phyloP scores from a whole-genome alignment of 2,329 filamentous ascomycete species.

The Pseudogymnoascus sp. region DNA sequence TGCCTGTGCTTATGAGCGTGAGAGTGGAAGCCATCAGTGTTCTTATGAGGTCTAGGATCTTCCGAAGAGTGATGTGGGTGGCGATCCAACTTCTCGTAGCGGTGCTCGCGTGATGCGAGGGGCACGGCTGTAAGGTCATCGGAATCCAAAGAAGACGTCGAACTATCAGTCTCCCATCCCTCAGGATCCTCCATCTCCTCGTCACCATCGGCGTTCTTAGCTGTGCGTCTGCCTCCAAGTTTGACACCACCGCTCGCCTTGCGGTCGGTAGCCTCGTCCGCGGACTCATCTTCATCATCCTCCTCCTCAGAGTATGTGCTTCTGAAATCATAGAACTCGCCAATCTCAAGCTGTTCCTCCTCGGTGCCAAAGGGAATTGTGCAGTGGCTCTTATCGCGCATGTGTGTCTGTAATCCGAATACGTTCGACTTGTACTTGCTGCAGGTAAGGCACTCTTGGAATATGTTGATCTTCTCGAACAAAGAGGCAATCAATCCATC shows the following conservation, averaged over 20 bases:
- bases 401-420: constrained; percentile 85
- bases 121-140: constrained; percentile 76
- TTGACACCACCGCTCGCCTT: constrained; percentile 57
- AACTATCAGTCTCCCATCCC: constrained; percentile 93
- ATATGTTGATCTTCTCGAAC: constrained; percentile 70
- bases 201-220: constrained; percentile 48
- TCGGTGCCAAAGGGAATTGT: constrained; percentile 90
- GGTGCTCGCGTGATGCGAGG: constrained; percentile 63
- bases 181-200: constrained; percentile 57
- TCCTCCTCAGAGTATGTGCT: constrained; percentile 86
- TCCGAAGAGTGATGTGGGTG: constrained; percentile 70
- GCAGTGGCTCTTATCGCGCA: constrained; percentile 95
- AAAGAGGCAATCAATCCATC: constrained; percentile 76
- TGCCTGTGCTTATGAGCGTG: constrained; percentile 69
- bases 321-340: constrained; percentile 94
- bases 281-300: constrained; percentile 54
- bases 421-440: constrained; percentile 74
- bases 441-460: constrained; percentile 82
- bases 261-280: constrained; percentile 45
- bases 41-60: constrained; percentile 66
- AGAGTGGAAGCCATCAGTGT: constrained; percentile 72
- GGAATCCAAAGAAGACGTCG: constrained; percentile 80
- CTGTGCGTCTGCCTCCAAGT: constrained; percentile 54
- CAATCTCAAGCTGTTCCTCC: constrained; percentile 86
- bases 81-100: constrained; percentile 65